Conservation (phyloP, 345 rosid genomes). For the Citrus inodora region DNA sequence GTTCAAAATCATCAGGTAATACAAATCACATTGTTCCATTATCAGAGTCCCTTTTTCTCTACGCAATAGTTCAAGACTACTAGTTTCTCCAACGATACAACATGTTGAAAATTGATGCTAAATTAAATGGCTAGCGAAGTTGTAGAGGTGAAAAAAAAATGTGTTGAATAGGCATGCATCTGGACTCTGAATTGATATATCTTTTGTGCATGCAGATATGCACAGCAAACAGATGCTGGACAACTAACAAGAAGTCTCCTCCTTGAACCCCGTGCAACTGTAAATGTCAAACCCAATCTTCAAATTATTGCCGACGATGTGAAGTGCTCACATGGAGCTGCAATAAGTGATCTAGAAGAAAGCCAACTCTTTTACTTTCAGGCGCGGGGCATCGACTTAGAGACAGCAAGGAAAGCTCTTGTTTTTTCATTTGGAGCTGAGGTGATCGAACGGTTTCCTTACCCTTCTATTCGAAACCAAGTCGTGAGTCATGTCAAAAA, state of each 20-base stretch:
- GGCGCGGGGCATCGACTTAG: conserved; percentile 77
- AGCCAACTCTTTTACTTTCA: conserved; percentile 84
- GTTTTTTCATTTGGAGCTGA: conserved; percentile 81
- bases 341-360: conserved; percentile 85
- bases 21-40: not conserved
- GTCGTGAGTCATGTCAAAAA: conserved; percentile 53
- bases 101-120: not conserved
- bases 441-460: conserved; percentile 56
- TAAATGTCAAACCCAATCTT: conserved; percentile 88
- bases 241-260: conserved; percentile 84
- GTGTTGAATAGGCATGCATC: not conserved
- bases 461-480: conserved; percentile 41
- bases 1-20: not conserved
- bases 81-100: too few species aligned
- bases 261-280: conserved; percentile 83
- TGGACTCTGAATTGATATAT: not conserved
- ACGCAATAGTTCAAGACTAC: too few species aligned
- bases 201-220: conserved; percentile 42
- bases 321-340: conserved; percentile 97
- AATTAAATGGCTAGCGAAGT: not conserved
- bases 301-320: conserved; percentile 91
- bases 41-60: not conserved
- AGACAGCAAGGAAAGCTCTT: conserved; percentile 81
- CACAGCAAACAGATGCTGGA: conserved; percentile 92
- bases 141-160: too few species aligned